These are phyloP conservation scores for Neofusicoccum umdonicola DNA, from an alignment of 2,329 filamentous ascomycete species.

Conservation along the genomic window DNA sequence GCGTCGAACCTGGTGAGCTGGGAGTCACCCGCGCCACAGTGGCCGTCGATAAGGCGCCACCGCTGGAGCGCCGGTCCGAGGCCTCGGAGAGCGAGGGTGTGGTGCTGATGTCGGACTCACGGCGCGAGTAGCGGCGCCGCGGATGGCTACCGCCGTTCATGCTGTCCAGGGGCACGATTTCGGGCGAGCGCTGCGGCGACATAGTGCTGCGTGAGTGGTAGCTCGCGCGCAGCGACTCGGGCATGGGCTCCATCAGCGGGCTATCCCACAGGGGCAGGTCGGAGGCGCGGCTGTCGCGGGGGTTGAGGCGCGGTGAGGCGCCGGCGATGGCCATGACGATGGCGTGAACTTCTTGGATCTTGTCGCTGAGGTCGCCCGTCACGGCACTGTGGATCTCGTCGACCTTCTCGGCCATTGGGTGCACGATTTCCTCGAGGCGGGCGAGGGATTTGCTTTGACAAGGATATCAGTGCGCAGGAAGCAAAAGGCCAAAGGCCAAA, in stretches of 20 bases:
- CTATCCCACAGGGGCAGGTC: conserved; percentile 5
- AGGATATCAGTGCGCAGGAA: not conserved
- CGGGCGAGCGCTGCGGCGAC: not conserved
- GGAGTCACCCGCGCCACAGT: not conserved
- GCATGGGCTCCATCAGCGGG: conserved; percentile 7
- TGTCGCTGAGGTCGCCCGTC: conserved; percentile 25
- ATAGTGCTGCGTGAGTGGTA: not conserved
- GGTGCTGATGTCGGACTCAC: conserved; percentile 12
- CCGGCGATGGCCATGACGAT: conserved; percentile 28
- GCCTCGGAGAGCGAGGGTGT: conserved; percentile 7
- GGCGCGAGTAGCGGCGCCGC: not conserved
- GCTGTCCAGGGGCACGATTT: not conserved
- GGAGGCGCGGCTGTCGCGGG: conserved; percentile 7
- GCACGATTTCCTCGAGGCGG: conserved; percentile 29
- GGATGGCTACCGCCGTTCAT: not conserved
- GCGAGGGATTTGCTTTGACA: not conserved
- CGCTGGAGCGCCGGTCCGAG: conserved; percentile 12
- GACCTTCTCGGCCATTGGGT: conserved; percentile 33
- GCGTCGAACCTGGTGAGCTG: not conserved
- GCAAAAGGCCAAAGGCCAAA: too few relatives aligned
- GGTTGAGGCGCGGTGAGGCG: conserved; percentile 17
- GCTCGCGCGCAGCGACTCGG: conserved; percentile 9
- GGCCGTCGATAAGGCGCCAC: not conserved
- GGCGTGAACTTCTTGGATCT: conserved; percentile 31
- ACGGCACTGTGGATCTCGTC: conserved; percentile 28